These are phyloP conservation scores for Pinus taeda DNA, from an alignment of 75 land plant genomes.

Conservation along the genomic window DNA sequence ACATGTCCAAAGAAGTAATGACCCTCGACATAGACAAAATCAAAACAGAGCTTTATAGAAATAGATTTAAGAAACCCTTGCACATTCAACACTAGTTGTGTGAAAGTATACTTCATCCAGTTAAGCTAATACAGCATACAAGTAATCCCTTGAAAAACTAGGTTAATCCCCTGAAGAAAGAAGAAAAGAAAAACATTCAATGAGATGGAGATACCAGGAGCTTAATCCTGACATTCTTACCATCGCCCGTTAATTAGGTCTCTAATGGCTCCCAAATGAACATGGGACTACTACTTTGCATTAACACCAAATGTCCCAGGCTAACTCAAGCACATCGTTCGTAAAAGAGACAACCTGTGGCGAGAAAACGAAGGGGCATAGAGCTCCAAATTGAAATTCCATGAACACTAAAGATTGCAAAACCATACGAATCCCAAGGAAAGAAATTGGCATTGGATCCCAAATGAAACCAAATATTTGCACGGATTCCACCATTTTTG, in stretches of 20 bases:
- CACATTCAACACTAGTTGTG: background rate
- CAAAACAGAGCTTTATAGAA: background rate
- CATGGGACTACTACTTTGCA: background rate
- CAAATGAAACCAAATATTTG: background rate
- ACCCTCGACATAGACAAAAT: background rate
- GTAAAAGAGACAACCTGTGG: too few species aligned
- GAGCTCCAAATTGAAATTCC: too few species aligned
- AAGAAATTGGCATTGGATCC: background rate
- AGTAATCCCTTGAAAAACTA: background rate
- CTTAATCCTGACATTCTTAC: background rate
- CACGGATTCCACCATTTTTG: slow-evolving; percentile 2
- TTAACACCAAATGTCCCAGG: background rate
- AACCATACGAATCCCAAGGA: background rate
- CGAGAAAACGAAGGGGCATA: too few species aligned
- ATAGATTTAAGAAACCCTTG: background rate
- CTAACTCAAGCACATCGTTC: too few species aligned
- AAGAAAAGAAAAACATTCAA: background rate
- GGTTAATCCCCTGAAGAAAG: too few species aligned
- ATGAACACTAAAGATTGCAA: background rate
- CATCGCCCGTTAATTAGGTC: background rate
- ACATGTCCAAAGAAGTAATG: background rate
- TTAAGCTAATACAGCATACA: background rate
- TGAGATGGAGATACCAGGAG: background rate
- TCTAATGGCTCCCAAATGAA: background rate
- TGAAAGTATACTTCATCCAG: background rate